Percentiles rank a stretch among this genome's conserved stretches.
phyloP scores from a whole-genome alignment of 2,329 filamentous ascomycete species.

The Diaporthe citri region DNA sequence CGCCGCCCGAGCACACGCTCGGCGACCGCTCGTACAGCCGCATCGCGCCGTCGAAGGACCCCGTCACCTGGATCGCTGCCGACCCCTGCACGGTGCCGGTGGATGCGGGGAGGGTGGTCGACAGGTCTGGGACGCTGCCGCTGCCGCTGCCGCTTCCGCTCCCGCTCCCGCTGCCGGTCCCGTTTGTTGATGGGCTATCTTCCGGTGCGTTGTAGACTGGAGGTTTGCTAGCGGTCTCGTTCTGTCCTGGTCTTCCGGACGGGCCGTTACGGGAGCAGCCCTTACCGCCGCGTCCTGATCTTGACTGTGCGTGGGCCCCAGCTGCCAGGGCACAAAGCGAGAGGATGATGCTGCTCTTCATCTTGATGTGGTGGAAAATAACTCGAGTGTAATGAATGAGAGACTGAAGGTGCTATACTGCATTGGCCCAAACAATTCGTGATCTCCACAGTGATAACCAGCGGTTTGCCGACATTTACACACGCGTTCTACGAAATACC shows the following conservation, averaged over 20 bases:
- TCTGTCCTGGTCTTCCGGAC: background rate
- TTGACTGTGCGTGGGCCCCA: background rate
- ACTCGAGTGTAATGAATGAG: background rate
- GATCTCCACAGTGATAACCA: background rate
- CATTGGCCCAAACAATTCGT: rapidly evolving
- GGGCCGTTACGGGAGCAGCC: background rate
- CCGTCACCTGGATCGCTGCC: background rate
- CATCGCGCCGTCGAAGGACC: constrained; percentile 11
- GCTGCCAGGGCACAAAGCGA: background rate
- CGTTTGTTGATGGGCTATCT: background rate
- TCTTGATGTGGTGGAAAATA: background rate
- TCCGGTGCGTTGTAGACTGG: background rate
- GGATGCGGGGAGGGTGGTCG: constrained; percentile 6
- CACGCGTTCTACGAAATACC: background rate
- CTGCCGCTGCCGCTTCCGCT: background rate
- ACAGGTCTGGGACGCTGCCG: background rate
- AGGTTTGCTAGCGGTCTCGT: background rate
- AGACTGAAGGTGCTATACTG: background rate
- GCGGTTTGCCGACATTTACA: background rate
- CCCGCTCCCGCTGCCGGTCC: background rate
- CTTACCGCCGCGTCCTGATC: background rate
- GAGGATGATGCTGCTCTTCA: background rate
- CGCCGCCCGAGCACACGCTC: constrained; percentile 7
- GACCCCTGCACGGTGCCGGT: constrained; percentile 5
- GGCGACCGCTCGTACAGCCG: constrained; percentile 22